These are phyloP conservation scores for Penicillium corylophilum DNA, from an alignment of 2,329 filamentous ascomycete species.

Conservation along the genomic window DNA sequence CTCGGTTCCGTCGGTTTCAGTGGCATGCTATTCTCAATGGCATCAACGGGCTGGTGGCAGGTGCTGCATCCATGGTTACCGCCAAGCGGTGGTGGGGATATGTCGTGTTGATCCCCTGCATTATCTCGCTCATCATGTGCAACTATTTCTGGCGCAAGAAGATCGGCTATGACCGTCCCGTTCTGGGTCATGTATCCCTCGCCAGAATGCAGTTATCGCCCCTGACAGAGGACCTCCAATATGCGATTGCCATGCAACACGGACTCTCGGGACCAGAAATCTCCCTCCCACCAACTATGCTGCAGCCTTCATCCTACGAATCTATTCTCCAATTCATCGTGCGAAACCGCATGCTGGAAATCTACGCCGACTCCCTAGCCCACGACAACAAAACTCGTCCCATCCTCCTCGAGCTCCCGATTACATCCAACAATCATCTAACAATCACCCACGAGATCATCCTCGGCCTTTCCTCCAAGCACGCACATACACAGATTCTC, in stretches of 20 bases:
- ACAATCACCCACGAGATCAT: constrained; percentile 16
- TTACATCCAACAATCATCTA: constrained; percentile 6
- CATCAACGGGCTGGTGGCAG: constrained; percentile 48
- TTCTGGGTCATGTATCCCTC: constrained; percentile 18
- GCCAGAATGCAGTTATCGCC: constrained; percentile 14
- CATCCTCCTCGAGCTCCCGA: constrained; percentile 4
- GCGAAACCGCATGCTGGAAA: constrained; percentile 28
- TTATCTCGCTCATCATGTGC: constrained; percentile 46
- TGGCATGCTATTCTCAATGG: constrained; percentile 49
- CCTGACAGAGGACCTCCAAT: constrained; percentile 31
- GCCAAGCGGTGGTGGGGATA: constrained; percentile 56
- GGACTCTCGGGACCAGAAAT: constrained; percentile 10
- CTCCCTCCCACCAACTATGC: constrained; percentile 1
- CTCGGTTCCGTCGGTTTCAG: constrained; percentile 44
- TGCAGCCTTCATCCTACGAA: constrained; percentile 16
- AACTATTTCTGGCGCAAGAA: constrained; percentile 52
- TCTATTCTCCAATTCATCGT: constrained; percentile 26
- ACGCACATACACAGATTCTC: not conserved
- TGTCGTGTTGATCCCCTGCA: constrained; percentile 52
- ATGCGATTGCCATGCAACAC: constrained; percentile 21
- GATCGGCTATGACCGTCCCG: constrained; percentile 48
- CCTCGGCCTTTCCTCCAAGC: constrained; percentile 2
- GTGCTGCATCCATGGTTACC: constrained; percentile 52
- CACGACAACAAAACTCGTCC: constrained; percentile 12
- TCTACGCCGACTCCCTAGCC: constrained; percentile 28